Evolutionary conservation across 805 yeast species (phyloP).

Genomic region (Wickerhamomyces sydowiorum): DNA sequence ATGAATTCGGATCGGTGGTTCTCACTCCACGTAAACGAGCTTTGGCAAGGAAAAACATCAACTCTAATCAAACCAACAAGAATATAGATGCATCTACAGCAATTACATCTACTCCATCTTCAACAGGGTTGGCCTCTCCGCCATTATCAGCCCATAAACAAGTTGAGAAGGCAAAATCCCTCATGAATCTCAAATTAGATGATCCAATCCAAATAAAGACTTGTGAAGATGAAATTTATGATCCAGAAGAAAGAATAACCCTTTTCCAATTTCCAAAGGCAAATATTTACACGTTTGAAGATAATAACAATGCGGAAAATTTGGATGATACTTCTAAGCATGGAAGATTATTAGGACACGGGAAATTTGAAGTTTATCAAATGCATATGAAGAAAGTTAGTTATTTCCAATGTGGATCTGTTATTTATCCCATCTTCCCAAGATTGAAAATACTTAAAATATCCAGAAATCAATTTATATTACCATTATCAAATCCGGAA

Average conservation of each 20-base stretch:
- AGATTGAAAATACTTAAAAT: slow-evolving; percentile 52
- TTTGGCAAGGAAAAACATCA: slow-evolving; percentile 11
- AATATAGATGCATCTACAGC: background rate
- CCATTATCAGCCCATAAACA: background rate
- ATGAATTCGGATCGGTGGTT: slow-evolving; percentile 4
- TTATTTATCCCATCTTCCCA: slow-evolving; percentile 72
- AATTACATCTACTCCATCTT: background rate
- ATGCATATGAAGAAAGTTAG: slow-evolving; percentile 52
- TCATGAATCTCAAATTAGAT: background rate
- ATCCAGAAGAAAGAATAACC: slow-evolving; percentile 11
- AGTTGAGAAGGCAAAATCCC: background rate
- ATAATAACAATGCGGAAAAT: slow-evolving; percentile 3
- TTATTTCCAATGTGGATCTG: slow-evolving; percentile 57
- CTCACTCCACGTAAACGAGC: slow-evolving; percentile 20
- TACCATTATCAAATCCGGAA: slow-evolving; percentile 69
- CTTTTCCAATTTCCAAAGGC: slow-evolving; percentile 17
- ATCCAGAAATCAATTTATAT: slow-evolving; percentile 40
- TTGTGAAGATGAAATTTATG: slow-evolving; percentile 1
- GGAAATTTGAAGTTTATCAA: slow-evolving; percentile 53
- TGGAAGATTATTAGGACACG: slow-evolving; percentile 55
- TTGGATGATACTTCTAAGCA: slow-evolving; percentile 9
- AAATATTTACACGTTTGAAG: slow-evolving; percentile 20
- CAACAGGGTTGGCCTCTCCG: slow-evolving; percentile 1
- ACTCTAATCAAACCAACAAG: background rate
- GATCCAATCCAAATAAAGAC: background rate